Percentiles rank a stretch among this genome's conserved stretches.
These are phyloP conservation scores for Aegilops sharonensis DNA, from an alignment of 176 grass and related monocot species.

Conservation along the genomic window DNA sequence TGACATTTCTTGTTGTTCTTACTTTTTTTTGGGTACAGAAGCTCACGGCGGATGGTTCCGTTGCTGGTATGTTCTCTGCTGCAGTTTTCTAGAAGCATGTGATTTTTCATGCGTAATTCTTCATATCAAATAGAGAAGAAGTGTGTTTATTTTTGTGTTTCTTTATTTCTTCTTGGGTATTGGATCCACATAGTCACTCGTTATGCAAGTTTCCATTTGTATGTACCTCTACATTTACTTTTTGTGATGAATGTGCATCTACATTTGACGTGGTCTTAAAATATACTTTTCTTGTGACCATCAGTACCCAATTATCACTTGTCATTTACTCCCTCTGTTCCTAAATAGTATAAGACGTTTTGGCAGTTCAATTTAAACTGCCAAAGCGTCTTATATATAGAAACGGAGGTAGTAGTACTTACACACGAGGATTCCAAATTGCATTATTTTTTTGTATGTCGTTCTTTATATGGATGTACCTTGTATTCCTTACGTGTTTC, in stretches of 20 bases:
- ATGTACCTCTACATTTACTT: background rate
- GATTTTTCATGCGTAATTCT: background rate
- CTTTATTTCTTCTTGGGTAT: background rate
- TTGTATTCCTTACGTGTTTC: constrained; percentile 19
- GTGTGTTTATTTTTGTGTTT: background rate
- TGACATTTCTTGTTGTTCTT: constrained; percentile 16
- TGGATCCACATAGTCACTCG: background rate
- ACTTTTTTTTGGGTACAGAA: constrained; percentile 15
- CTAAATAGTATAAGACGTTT: too few species aligned
- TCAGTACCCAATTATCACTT: background rate
- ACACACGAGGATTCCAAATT: too few species aligned
- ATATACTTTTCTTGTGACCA: constrained; percentile 3
- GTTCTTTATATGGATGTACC: constrained; percentile 1
- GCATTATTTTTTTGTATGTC: background rate
- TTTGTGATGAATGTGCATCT: background rate
- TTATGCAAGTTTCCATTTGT: background rate
- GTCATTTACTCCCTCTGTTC: background rate
- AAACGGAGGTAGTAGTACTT: too few species aligned
- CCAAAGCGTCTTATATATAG: too few species aligned
- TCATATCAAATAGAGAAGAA: constrained; percentile 3
- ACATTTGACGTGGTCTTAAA: background rate
- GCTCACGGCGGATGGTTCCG: constrained; percentile 38
- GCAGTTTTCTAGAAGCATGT: constrained; percentile 1
- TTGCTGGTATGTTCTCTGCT: constrained; percentile 37
- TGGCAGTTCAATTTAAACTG: too few species aligned